Evolutionary conservation across 176 grass and related monocot genomes (phyloP), one percentile per base, ranked within the genome.

Genomic region (Thinopyrum elongatum): DNA sequence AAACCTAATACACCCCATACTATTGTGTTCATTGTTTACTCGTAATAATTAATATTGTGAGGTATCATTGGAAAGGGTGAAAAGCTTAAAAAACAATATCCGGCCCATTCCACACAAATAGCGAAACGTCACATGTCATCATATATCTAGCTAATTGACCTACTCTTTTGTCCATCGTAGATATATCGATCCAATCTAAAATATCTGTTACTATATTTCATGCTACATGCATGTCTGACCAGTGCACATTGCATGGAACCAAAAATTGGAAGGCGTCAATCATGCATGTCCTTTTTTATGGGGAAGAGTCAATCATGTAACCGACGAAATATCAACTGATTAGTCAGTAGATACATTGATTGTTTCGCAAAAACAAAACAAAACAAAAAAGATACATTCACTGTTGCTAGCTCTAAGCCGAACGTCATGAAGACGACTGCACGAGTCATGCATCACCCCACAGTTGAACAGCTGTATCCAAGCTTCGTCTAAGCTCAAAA

Each of bases 181-280:
- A 46, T 27, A 27, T 68, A 76, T 70, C 33, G 22, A 51, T 77
- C 12, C 35, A 86, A 78, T 1, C 42, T 51, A 58, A 88, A 88
- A 82, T 64, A 80, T 21, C 10, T n/a, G 46, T 84, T 57, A 22
- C 67, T 75, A 82, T 85, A 91, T 78, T 88, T 85, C 82, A 85
- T 91, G 86, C 82, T 78, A 55, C 70, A 76, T 85, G 90, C 30
- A 77, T 66, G 67, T 68, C 49, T 82, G 82, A 65, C 63, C 51
- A 25, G 53, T 82, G 38, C 82, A 76, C 78, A 72, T 71, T 70
- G 53, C 65, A 86, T 72, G 19, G 30, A 38, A 83, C 73, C 38
- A 78, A 71, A 82, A 62, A 21, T 31, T 49, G 42, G 23, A 78
- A 78, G 36, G 70, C 70, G 57, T 79, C 67, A 82, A 86, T 79